These are phyloP conservation scores for Saccharomycopsis vini DNA, from an alignment of 805 yeast species.

Conservation along the genomic window DNA sequence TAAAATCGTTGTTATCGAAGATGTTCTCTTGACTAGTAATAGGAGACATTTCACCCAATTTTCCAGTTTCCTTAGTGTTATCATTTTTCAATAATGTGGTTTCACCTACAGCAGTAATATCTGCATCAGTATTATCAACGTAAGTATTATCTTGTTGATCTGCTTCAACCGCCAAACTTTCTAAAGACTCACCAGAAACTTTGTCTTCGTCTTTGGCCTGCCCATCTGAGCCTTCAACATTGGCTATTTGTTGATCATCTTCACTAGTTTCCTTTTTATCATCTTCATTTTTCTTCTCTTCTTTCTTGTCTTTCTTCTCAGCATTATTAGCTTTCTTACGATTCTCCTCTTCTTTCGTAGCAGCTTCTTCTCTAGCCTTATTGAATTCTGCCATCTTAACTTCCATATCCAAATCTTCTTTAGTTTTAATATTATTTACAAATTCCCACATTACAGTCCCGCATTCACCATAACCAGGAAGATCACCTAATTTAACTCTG, in stretches of 20 bases:
- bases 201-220: background rate
- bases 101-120: background rate
- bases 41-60: background rate
- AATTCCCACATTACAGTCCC: constrained; percentile 57
- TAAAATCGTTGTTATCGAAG: background rate
- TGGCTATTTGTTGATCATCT: background rate
- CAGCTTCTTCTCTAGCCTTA: background rate
- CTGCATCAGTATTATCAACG: background rate
- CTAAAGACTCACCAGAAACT: background rate
- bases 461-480: constrained; percentile 52
- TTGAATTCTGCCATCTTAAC: constrained; percentile 2
- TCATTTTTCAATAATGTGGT: too few species aligned
- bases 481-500: constrained; percentile 47
- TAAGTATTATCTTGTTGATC: background rate
- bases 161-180: background rate
- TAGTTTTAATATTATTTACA: constrained; percentile 35
- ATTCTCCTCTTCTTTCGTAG: background rate
- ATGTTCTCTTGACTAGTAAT: background rate
- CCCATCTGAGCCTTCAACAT: background rate
- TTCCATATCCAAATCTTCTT: constrained; percentile 17
- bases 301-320: background rate
- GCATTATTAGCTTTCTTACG: background rate
- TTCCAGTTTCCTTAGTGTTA: background rate
- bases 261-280: background rate
- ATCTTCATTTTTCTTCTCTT: background rate